Conservation (phyloP, 2,329 filamentous ascomycete species). For the Acephala macrosclerotiorum region DNA sequence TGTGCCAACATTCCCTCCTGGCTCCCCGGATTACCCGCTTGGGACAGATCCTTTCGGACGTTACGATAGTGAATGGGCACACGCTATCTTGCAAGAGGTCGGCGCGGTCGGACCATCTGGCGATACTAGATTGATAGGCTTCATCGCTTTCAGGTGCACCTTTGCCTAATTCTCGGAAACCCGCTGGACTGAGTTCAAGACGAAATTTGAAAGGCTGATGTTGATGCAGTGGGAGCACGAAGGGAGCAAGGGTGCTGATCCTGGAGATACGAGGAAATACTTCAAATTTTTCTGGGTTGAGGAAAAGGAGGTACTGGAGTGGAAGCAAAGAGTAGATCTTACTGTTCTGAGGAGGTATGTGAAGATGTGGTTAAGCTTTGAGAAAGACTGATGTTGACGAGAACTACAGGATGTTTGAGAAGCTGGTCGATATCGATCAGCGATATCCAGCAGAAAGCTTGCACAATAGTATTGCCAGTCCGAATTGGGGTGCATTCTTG, state of each 20-base stretch:
- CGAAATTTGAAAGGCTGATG: not conserved
- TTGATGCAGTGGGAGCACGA: not conserved
- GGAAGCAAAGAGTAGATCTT: not conserved
- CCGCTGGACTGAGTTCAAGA: not conserved
- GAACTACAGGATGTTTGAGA: not conserved
- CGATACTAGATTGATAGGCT: not conserved
- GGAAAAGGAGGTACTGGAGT: not conserved
- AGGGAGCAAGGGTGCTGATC: not conserved
- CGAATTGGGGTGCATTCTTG: not conserved
- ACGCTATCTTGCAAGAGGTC: not conserved
- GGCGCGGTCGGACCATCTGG: not conserved
- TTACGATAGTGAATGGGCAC: not conserved
- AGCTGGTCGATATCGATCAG: not conserved
- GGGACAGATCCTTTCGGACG: not conserved
- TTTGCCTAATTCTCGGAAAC: not conserved
- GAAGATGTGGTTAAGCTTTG: not conserved
- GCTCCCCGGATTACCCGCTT: not conserved
- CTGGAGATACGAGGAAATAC: not conserved
- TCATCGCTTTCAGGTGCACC: not conserved
- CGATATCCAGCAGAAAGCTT: not conserved
- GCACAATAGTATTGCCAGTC: no score
- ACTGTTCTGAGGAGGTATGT: not conserved
- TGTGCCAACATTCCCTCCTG: not conserved
- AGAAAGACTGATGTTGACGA: not conserved
- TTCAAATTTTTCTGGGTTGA: not conserved